Evolutionary conservation across 2,329 filamentous ascomycete species (phyloP).

Genomic region (Chaetothyriales sp.): DNA sequence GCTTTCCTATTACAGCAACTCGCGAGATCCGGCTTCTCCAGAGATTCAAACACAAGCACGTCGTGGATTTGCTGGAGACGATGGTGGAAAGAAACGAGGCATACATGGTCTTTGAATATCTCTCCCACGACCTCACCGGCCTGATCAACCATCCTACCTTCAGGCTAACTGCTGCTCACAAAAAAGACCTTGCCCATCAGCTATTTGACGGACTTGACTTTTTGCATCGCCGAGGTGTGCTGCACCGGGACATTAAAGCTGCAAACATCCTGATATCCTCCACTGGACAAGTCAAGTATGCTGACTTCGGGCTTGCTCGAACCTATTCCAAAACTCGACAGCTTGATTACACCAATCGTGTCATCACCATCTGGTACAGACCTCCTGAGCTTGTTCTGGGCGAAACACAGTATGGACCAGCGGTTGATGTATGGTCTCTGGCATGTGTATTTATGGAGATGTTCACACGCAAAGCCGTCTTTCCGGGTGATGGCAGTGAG

Average conservation of each 20-base stretch:
- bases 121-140: conserved; percentile 89
- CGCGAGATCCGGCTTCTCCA: conserved; percentile 87
- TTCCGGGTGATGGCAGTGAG: conserved; percentile 89
- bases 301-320: conserved; percentile 87
- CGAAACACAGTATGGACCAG: conserved; percentile 77
- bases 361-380: conserved; percentile 97
- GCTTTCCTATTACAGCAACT: conserved; percentile 79
- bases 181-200: conserved; percentile 83
- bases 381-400: conserved; percentile 80
- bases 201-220: conserved; percentile 91
- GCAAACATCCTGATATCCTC: conserved; percentile 93
- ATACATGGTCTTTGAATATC: conserved; percentile 98
- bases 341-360: conserved; percentile 92
- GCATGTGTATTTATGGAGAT: conserved; percentile 95
- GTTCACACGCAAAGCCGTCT: conserved; percentile 83
- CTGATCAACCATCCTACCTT: conserved; percentile 90
- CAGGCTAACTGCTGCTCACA: conserved; percentile 66
- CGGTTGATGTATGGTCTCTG: conserved; percentile 91
- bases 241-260: conserved; percentile 96
- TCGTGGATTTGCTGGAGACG: conserved; percentile 71
- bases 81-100: conserved; percentile 99
- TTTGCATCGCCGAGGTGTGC: conserved; percentile 77
- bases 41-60: conserved; percentile 64
- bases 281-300: conserved; percentile 74
- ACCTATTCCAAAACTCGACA: conserved; percentile 90